Evolutionary conservation across 345 rosid genomes (phyloP).

Genomic region (Ricinus communis): DNA sequence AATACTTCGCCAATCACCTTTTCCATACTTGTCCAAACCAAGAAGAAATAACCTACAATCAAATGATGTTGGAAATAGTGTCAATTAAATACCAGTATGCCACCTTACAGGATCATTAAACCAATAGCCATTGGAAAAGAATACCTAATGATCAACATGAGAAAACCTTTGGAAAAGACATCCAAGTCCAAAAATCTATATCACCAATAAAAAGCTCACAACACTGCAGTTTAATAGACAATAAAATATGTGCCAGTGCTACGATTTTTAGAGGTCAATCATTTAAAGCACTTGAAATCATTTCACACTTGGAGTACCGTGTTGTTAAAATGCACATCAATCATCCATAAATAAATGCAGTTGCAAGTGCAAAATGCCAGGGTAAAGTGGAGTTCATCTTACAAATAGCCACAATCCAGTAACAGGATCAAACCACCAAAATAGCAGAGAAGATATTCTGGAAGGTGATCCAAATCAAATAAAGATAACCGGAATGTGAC

Average conservation of each 20-base stretch:
- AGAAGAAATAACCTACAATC: slow-evolving; percentile 83
- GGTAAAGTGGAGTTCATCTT: not conserved
- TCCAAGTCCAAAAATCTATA: not conserved
- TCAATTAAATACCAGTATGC: not conserved
- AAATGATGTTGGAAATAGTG: slow-evolving; percentile 6
- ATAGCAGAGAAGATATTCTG: not conserved
- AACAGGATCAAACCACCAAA: not conserved
- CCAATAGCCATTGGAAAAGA: not conserved
- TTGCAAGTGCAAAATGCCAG: too few relatives aligned
- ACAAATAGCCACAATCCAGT: not conserved
- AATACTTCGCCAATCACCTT: slow-evolving; percentile 98
- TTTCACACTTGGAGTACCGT: not conserved
- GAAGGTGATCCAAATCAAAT: not conserved
- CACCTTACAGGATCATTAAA: not conserved
- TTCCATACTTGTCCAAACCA: slow-evolving; percentile 94
- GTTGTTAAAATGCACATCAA: not conserved
- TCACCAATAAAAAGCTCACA: not conserved
- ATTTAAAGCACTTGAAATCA: too few relatives aligned
- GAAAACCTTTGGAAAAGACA: not conserved
- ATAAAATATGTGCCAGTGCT: too few relatives aligned
- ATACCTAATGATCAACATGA: not conserved
- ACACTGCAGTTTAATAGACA: too few relatives aligned
- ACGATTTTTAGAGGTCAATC: too few relatives aligned
- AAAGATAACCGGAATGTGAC: not conserved
- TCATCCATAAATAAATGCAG: too few relatives aligned